Evolutionary conservation across 805 yeast genomes (phyloP), one percentile per base, ranked within the genome.

Genomic region (Saccharomycopsis oosterbeekiorum): DNA sequence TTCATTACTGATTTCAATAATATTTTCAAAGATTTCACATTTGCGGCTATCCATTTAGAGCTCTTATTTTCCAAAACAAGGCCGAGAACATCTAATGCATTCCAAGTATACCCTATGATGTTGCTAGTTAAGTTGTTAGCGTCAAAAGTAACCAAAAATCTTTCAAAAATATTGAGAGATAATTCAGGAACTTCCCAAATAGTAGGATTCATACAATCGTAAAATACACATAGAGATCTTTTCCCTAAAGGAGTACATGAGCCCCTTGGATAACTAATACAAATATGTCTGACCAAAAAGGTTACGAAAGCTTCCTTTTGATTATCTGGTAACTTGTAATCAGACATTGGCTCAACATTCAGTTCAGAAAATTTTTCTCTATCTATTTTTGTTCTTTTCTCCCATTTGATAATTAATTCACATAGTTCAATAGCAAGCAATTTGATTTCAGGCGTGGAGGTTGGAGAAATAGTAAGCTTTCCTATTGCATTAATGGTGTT

Each of bases 401-500:
- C 98, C 99, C 99, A 94, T 56, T 81, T 81, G 63, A 91, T 75
- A 60, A 94, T 84, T 63, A 93, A 73, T 61, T 90, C 96, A 0
- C 97, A 96, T 61, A 94, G 74, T 65, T 93, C 98, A 62, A 93
- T 88, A 0, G 97, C 97, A 64, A 93, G 74, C 0, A 83, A 78
- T 70, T 91, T 97, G 67, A 87, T 89, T 64, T 93, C 97, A 24
- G 84, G 70, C 0, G 89, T 85, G 2, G 94, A 84, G 67, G 86
- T 88, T 4, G 91, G 84, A 68, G 85, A 75, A 57, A 89, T 83
- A 0, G 96, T 88, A 59, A 94, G 76, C 68, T 91, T 90, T 15
- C 96, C 96, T 90, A 94, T 88, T 0, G 96, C 96, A 2, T 92
- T 83, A 58, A 94, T 88, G 60, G 94, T 89, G 67, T 88, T 89